These are phyloP conservation scores for Kalmusia sp. DNA, from an alignment of 2,329 filamentous ascomycete genomes.

Conservation along the genomic window DNA sequence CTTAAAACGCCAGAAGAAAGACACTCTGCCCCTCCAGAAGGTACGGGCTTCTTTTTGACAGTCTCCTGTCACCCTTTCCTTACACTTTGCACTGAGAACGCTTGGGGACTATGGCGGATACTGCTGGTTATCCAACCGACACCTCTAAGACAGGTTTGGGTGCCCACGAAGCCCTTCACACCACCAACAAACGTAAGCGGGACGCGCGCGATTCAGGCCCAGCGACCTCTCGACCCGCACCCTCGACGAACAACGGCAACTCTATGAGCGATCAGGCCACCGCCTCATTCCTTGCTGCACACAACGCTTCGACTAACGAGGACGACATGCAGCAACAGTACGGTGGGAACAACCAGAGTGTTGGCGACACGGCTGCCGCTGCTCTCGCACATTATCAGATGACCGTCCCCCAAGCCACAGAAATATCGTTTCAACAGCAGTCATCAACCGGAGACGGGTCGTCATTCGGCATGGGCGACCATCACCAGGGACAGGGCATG, in stretches of 20 bases:
- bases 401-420: constrained; percentile 63
- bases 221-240: constrained; percentile 44
- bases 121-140: constrained; percentile 46
- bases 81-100: constrained; percentile 10
- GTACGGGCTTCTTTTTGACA: constrained; percentile 21
- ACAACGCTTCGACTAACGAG: constrained; percentile 48
- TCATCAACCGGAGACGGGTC: constrained; percentile 51
- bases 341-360: constrained; percentile 56
- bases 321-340: constrained; percentile 54
- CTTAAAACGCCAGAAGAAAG: constrained; percentile 22
- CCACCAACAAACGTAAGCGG: constrained; percentile 55
- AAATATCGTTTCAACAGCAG: constrained; percentile 59
- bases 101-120: constrained; percentile 42
- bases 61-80: constrained; percentile 13
- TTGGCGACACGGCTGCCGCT: constrained; percentile 67
- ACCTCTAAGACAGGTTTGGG: constrained; percentile 39
- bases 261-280: constrained; percentile 45
- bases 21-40: constrained; percentile 21
- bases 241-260: constrained; percentile 39
- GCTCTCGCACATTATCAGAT: constrained; percentile 61
- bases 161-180: constrained; percentile 35
- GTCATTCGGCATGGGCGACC: constrained; percentile 54
- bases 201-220: constrained; percentile 53
- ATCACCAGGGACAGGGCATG: constrained; percentile 48
- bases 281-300: constrained; percentile 48